Percentiles rank a stretch among this genome's conserved stretches.
These are phyloP conservation scores for Aspergillaceae sp. DNA, from an alignment of 2,329 filamentous ascomycete genomes.

Conservation along the genomic window DNA sequence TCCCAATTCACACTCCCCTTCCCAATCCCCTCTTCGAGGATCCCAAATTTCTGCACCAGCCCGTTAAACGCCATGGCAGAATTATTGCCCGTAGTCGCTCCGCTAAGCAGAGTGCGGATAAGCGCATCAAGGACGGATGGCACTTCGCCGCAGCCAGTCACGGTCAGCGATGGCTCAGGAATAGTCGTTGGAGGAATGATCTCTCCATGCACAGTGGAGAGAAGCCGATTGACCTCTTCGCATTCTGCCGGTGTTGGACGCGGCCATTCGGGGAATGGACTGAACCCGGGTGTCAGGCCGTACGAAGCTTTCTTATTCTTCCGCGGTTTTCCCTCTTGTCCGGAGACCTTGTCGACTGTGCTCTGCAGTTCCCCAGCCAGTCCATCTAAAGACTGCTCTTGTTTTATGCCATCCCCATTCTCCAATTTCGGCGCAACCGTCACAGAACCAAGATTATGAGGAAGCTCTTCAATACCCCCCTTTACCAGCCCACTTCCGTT, in stretches of 20 bases:
- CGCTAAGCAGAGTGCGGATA: conserved; percentile 54
- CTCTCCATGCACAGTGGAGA: conserved; percentile 58
- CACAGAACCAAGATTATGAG: conserved; percentile 47
- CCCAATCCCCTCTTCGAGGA: conserved; percentile 53
- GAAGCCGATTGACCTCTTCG: conserved; percentile 56
- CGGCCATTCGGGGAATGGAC: conserved; percentile 59
- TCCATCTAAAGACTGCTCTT: not conserved
- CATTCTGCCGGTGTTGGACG: conserved; percentile 62
- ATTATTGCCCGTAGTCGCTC: conserved; percentile 52
- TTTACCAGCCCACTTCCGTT: conserved; percentile 7
- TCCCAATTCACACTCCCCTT: conserved; percentile 70
- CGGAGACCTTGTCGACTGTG: conserved; percentile 9
- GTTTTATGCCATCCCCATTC: conserved; percentile 5
- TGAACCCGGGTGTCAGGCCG: conserved; percentile 45
- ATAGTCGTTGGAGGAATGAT: conserved; percentile 57
- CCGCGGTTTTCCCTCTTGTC: conserved; percentile 7
- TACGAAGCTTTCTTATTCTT: conserved; percentile 33
- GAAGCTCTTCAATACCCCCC: conserved; percentile 38
- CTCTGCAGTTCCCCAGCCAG: conserved; percentile 8
- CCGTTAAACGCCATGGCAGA: conserved; percentile 59
- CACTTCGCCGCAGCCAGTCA: conserved; percentile 63
- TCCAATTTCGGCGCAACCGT: conserved; percentile 5
- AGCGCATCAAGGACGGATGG: conserved; percentile 57
- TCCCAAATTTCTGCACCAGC: conserved; percentile 56
- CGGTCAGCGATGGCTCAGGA: conserved; percentile 59